Base-by-base conservation (phyloP, 2,329 filamentous ascomycete genomes). In the Cadophora malorum region DNA sequence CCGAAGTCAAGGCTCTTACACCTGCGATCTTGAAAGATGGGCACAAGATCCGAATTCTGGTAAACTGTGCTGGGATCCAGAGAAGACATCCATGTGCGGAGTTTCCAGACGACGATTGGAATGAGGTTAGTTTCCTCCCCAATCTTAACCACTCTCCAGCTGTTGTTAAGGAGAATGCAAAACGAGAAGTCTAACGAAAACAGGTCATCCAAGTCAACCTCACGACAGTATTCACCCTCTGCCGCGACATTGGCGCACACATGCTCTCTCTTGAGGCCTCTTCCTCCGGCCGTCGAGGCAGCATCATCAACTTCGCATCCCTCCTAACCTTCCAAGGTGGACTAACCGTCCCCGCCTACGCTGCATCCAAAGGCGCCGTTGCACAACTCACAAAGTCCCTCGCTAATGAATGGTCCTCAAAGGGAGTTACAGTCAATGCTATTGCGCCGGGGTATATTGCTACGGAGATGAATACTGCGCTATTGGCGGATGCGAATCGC, bases 271-370 rank as follows among this genome's bases (percentile, higher is more conserved):
- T 73, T 63, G 69, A 71, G 74, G 80, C 33, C 85, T 97, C 47
- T 89, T 88, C 58, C 95, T 95, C 84, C 92, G 85, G 85, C 63
- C 85, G 89, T 49, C 82, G 86, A 67, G 91, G 91, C 28, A 85
- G 84, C 76, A 91, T 97, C 80, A 91, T 97, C 83, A 97, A 97
- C 81, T 88, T 96, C 66, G 93, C 90, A 12, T 92, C 88, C 14
- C 85, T 97, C 50, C 86, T 97, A n/a, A 90, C 90, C 33, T 97
- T 97, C 84, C 94, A 97, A 78, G 94, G 94, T 65, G 94, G 94
- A 0, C 84, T 97, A 72, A 97, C 91, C 0, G 92, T 97, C 0
- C 93, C 93, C 0, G 94, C 94, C 0, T 97, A 97, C 77, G 91
- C 94, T 0, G 92, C 93, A 0, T 89, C 88, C 70, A 97, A 97